Evolutionary conservation across 768 basidiomycete species (phyloP), one percentile per base, ranked within the genome.

Genomic region (Termitomyces eurrhizus): DNA sequence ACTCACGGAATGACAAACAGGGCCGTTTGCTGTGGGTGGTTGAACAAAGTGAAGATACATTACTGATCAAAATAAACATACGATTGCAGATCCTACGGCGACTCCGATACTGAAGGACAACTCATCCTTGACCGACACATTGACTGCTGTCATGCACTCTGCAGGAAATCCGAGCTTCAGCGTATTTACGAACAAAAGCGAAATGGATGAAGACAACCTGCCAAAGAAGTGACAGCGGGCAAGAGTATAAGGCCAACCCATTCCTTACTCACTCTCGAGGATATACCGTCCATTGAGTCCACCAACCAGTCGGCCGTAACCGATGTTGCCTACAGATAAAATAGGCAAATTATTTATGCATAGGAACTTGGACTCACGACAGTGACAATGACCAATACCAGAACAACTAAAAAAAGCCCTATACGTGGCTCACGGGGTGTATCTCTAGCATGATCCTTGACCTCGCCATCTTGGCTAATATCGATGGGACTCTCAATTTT

Each of bases 81-180:
- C 89, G 39, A 92, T 88, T 64, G 88, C 88, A 2, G 89, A 89
- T 50, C 93, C 91, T 18, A 93, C 90, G n/a, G 95, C 92, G 24
- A 96, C 92, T 29, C 90, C 88, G 58, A 97, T 78, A 68, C 90
- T 92, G 7, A 97, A 81, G 49, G 91, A 91, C 24, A 97, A 76
- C 71, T 95, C 93, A 72, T 89, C 85, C 73, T 95, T 95, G 32
- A 92, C 88, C 0, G 94, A 93, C n/a, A 92, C 91, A 41, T 88
- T 92, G 62, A 97, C 83, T 12, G 93, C 93, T 7, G 91, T 95
- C 58, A 94, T 84, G 64, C 92, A 93, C 74, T 97, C 95, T 84
- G 72, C 39, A 8, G 57, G 63, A 65, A 39, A 18, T 24, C 2
- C 11, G 29, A 12, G 13, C 37, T 46, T 57, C 16, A 57, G 56